These are phyloP conservation scores for Lactifluus piperatus DNA, from an alignment of 768 basidiomycete genomes.

Conservation along the genomic window DNA sequence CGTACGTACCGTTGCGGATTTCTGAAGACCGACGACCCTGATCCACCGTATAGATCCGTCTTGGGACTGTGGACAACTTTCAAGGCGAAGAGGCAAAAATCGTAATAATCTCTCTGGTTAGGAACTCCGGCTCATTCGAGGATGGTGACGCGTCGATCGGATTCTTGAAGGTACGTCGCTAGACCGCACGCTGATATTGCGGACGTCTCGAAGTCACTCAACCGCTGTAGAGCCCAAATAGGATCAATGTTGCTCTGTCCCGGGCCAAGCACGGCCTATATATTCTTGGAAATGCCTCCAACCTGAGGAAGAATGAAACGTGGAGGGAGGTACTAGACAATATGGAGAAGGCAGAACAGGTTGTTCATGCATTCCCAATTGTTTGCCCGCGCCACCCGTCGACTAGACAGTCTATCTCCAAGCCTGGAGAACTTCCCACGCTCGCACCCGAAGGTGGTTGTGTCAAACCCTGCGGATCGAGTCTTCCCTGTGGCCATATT, in stretches of 20 bases:
- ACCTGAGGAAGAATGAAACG: conserved; percentile 43
- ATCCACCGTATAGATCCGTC: conserved; percentile 37
- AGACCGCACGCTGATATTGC: neutral
- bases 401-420: neutral
- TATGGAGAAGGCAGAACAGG: conserved; percentile 34
- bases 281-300: conserved; percentile 57
- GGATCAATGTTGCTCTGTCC: conserved; percentile 52
- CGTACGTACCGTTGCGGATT: conserved; percentile 28
- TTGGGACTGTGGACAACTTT: conserved; percentile 70
- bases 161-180: conserved; percentile 50
- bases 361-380: conserved; percentile 2
- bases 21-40: neutral
- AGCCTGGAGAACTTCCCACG: conserved; percentile 4
- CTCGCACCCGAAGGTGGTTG: conserved; percentile 25
- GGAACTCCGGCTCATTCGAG: conserved; percentile 49
- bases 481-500: conserved; percentile 25
- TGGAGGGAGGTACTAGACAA: conserved; percentile 51
- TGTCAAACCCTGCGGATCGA: conserved; percentile 22
- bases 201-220: conserved; percentile 21
- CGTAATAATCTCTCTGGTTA: conserved; percentile 63
- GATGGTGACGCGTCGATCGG: conserved; percentile 41
- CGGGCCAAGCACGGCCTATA: conserved; percentile 66
- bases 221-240: conserved; percentile 23
- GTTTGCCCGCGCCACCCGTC: conserved; percentile 10
- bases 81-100: conserved; percentile 68